These are phyloP conservation scores for Nemania abortiva DNA, from an alignment of 2,329 filamentous ascomycete species.

Conservation along the genomic window DNA sequence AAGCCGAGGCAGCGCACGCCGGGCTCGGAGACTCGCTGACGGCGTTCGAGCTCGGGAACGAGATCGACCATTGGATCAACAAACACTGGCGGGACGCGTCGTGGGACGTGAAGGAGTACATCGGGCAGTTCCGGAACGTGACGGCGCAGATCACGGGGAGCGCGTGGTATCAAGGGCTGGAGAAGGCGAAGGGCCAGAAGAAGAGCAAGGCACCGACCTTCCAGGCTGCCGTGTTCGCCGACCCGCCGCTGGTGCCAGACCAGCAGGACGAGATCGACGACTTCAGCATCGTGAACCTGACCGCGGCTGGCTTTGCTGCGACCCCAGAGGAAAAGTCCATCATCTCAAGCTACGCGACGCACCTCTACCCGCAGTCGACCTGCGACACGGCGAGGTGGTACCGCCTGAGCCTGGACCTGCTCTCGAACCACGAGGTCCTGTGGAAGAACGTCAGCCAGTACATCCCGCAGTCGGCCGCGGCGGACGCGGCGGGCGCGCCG, in stretches of 20 bases:
- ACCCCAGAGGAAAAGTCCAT: constrained; percentile 49
- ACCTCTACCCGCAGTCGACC: constrained; percentile 55
- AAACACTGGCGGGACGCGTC: constrained; percentile 50
- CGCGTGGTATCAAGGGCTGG: constrained; percentile 47
- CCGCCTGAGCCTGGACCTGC: constrained; percentile 51
- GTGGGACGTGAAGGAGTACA: constrained; percentile 51
- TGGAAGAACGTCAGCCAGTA: constrained; percentile 54
- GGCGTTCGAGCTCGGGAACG: constrained; percentile 54
- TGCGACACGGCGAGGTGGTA: constrained; percentile 52
- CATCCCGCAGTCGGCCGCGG: constrained; percentile 52
- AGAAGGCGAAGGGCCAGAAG: neutral
- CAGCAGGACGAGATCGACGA: constrained; percentile 54
- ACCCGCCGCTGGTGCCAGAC: constrained; percentile 54
- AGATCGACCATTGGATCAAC: constrained; percentile 54
- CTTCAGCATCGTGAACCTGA: constrained; percentile 53
- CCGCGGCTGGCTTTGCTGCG: constrained; percentile 43
- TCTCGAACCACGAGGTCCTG: constrained; percentile 51
- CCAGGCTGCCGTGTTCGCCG: constrained; percentile 53
- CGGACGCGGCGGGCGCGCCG: constrained; percentile 51
- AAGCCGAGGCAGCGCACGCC: constrained; percentile 49
- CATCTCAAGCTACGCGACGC: constrained; percentile 52
- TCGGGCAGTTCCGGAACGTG: constrained; percentile 51
- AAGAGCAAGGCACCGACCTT: constrained; percentile 45
- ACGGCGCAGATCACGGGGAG: constrained; percentile 49
- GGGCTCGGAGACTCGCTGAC: constrained; percentile 49